These are phyloP conservation scores for Poronia punctata DNA, from an alignment of 495 filamentous ascomycete genomes.

Conservation along the genomic window DNA sequence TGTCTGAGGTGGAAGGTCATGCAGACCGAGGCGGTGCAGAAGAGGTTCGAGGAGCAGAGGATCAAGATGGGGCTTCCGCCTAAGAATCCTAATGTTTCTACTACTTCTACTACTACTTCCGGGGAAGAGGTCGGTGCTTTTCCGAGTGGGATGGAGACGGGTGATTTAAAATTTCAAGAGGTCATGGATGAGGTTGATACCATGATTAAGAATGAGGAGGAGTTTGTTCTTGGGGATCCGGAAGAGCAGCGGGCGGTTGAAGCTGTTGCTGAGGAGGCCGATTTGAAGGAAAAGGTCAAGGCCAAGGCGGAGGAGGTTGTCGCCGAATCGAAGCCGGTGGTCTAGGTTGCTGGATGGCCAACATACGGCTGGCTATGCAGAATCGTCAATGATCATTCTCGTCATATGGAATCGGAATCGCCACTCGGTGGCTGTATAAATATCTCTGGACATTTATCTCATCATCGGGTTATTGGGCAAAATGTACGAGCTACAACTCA, in stretches of 20 bases:
- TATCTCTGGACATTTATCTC: no score
- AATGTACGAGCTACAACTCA: neutral
- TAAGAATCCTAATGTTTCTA: neutral
- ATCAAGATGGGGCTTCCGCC: conserved; percentile 30
- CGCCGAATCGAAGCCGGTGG: no score
- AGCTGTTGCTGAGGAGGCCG: conserved; percentile 11
- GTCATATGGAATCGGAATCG: no score
- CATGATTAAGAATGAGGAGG: conserved; percentile 31
- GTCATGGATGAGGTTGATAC: conserved; percentile 32
- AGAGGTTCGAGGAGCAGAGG: conserved; percentile 52
- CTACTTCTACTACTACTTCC: no score
- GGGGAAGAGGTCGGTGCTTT: conserved; percentile 4
- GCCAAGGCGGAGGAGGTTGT: conserved; percentile 13
- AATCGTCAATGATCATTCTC: no score
- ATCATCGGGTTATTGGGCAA: no score
- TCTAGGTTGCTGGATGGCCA: no score
- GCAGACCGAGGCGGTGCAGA: conserved; percentile 58
- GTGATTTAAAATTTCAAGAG: conserved; percentile 15
- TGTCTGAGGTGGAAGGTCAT: conserved; percentile 76
- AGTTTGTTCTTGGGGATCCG: conserved; percentile 32
- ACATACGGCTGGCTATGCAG: no score
- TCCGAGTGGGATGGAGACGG: conserved; percentile 38
- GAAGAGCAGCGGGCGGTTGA: conserved; percentile 23
- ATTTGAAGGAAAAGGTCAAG: conserved; percentile 18
- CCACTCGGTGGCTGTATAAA: no score